Conservation (phyloP, 78 protist genomes). For the Dictyostelium brefeldianum region DNA sequence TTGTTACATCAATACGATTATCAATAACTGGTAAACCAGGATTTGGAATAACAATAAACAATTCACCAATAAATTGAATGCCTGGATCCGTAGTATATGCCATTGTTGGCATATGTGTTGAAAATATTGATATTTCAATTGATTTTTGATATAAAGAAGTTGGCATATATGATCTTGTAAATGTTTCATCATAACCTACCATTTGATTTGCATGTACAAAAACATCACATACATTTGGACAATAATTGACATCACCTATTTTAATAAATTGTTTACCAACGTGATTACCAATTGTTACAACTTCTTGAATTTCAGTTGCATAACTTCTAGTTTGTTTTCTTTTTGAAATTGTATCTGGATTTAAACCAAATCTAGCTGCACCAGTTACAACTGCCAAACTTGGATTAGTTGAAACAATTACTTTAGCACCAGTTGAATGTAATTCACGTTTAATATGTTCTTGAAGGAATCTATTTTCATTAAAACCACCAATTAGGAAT, state of each 20-base stretch:
- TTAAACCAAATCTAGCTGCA: constrained; percentile 8
- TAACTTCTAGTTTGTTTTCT: background rate
- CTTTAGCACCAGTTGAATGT: constrained; percentile 8
- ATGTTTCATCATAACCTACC: constrained; percentile 13
- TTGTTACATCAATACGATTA: background rate
- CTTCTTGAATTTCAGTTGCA: background rate
- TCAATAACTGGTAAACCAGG: background rate
- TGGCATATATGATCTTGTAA: background rate
- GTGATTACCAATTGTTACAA: background rate
- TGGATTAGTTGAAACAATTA: background rate
- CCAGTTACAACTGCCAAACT: background rate
- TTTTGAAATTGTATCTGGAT: background rate
- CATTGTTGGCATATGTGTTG: background rate
- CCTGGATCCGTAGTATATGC: constrained; percentile 2
- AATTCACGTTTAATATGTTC: constrained; percentile 7
- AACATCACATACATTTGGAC: background rate
- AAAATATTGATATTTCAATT: background rate
- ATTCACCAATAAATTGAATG: background rate
- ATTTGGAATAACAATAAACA: background rate
- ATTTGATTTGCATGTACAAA: background rate
- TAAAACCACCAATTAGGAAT: constrained; percentile 24
- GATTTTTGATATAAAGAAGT: background rate
- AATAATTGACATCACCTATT: background rate
- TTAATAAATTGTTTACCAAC: background rate
- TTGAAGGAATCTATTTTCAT: background rate